These are phyloP conservation scores for Raffaelea deltoideospora DNA, from an alignment of 2,329 filamentous ascomycete genomes.

Conservation along the genomic window DNA sequence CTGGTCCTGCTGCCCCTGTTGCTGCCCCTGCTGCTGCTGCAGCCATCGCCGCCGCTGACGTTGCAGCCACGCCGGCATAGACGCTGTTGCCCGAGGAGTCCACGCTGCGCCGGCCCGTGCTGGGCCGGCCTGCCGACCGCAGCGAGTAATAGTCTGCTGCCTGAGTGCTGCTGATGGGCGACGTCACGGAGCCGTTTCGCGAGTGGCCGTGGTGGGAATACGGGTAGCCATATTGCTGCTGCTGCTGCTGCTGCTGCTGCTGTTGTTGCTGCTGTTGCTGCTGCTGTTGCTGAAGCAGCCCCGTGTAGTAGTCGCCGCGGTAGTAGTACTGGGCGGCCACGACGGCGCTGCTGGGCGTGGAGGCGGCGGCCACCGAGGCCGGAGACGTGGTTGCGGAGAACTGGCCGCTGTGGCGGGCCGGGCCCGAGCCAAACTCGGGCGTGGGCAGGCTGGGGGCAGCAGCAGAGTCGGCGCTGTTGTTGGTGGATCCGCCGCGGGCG, in stretches of 20 bases:
- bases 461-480: slow-evolving; percentile 45
- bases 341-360: neutral
- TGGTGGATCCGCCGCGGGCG: slow-evolving; percentile 43
- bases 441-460: slow-evolving; percentile 49
- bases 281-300: slow-evolving; percentile 14
- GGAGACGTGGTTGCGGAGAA: slow-evolving; percentile 26
- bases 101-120: slow-evolving; percentile 30
- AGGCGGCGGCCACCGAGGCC: neutral
- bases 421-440: slow-evolving; percentile 49
- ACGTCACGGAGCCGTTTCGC: slow-evolving; percentile 19
- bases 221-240: too few relatives aligned
- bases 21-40: slow-evolving; percentile 44
- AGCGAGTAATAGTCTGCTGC: too few relatives aligned
- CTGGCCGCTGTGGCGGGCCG: slow-evolving; percentile 52
- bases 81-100: slow-evolving; percentile 7
- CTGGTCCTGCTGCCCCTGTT: slow-evolving; percentile 24
- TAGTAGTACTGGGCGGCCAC: slow-evolving; percentile 37
- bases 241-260: neutral
- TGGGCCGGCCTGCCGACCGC: slow-evolving; percentile 29
- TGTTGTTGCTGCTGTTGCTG: slow-evolving; percentile 12
- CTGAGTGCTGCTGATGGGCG: too few relatives aligned
- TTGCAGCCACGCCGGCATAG: neutral
- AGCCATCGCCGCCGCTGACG: slow-evolving; percentile 20
- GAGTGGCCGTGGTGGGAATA: neutral
- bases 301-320: slow-evolving; percentile 33